A percentile compares a stretch with the other conserved stretches of the same genome.
These are phyloP conservation scores for Verbascum thapsus DNA, from an alignment of 257 asterid species.

Conservation along the genomic window DNA sequence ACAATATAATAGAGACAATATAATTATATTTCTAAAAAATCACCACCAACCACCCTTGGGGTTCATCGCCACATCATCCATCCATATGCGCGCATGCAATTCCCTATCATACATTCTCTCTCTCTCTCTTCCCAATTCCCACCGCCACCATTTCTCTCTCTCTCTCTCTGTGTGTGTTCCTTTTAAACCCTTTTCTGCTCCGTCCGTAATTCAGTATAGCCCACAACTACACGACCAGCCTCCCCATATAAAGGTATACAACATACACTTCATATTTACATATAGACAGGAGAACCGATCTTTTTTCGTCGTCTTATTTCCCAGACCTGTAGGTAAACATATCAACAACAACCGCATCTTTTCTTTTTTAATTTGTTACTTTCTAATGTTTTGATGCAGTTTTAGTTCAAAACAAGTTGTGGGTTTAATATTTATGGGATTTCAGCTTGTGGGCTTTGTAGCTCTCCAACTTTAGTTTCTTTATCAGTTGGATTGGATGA, in stretches of 20 bases:
- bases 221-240: not conserved
- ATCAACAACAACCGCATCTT: no score
- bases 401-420: not conserved
- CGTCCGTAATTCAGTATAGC: not conserved
- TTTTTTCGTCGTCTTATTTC: not conserved
- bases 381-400: no score
- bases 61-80: no score
- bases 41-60: no score
- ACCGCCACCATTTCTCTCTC: slow-evolving; percentile 22
- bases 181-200: not conserved
- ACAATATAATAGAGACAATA: no score
- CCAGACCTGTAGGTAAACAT: no score
- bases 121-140: slow-evolving; percentile 21
- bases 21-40: no score
- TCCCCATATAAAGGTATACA: not conserved
- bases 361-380: no score
- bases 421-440: not conserved
- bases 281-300: not conserved
- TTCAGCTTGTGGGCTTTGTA: slow-evolving; percentile 4
- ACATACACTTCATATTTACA: no score
- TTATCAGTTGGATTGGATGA: not conserved
- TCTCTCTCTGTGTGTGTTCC: not conserved
- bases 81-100: no score
- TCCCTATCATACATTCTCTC: not conserved
- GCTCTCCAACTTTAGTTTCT: slow-evolving; percentile 1